Evolutionary conservation across 2,329 filamentous ascomycete genomes (phyloP), one percentile per base, ranked within the genome.

Genomic region (Venturia carpophila): DNA sequence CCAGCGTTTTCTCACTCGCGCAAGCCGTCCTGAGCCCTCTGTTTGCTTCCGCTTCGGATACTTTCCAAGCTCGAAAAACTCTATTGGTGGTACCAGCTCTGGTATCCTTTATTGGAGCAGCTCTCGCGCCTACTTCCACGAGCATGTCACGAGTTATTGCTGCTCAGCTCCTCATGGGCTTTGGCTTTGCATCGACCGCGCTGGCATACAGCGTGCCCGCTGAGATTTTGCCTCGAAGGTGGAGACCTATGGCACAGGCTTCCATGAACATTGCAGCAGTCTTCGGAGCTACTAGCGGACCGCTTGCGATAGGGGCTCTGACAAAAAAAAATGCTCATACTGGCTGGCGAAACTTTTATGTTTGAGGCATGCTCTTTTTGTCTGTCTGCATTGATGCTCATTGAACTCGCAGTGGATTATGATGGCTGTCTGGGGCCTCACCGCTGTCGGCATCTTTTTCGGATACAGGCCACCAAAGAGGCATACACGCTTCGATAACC

Each of bases 201-300:
- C 37, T 62, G 1, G 60, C 60, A 7, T 62, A 27, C 60, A 47
- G 39, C 21, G 60, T 62, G 27, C 60, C 60, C 1, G 43, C 37
- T 27, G 39, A 62, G 13, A 43, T 43, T 9, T 41, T 62, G 21
- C 60, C 60, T 2, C 43, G 60, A 34, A 27, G 21, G 9, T 62
- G 60, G 60, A 62, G 60, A 62, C 60, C 60, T 13, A 62, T 62
- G 60, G 39, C 60, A 17, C 60, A 62, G n/a, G 60, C 60, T 9
- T 30, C 15, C 5, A 62, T 62, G 60, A 62, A 62, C 9, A 10
- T 62, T 27, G 60, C 60, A 7, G 60, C 60, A 11, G 39, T 34
- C 13, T 24, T 62, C 2, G 60, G 60, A 43, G 60, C 34, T 27
- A 41, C 24, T 1, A 41, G 21, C 7, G 42, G 37, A 27, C 60